Percentiles rank a stretch among this genome's conserved stretches.
Conservation (phyloP, 2,329 filamentous ascomycete genomes). For the Blumeriella jaapii region DNA sequence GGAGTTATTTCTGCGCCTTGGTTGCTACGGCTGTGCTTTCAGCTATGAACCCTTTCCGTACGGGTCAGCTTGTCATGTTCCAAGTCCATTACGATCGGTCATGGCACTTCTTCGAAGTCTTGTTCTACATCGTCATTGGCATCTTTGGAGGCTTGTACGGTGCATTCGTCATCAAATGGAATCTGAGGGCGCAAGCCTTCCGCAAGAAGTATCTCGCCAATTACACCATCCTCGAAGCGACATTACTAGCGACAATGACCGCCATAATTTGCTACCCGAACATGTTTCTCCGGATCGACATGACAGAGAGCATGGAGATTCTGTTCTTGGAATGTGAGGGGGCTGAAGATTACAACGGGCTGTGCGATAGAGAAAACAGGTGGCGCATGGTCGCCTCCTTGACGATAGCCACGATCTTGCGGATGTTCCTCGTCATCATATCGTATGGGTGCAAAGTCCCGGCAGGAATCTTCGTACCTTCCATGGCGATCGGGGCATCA, state of each 20-base stretch:
- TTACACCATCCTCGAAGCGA: conserved; percentile 79
- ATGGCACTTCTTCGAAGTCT: conserved; percentile 94
- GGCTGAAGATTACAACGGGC: conserved; percentile 73
- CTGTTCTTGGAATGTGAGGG: conserved; percentile 90
- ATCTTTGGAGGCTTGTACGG: conserved; percentile 92
- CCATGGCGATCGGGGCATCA: conserved; percentile 91
- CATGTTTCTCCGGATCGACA: conserved; percentile 88
- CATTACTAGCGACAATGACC: conserved; percentile 69
- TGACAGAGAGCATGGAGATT: conserved; percentile 99
- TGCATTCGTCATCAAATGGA: conserved; percentile 97
- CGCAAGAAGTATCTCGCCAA: conserved; percentile 81
- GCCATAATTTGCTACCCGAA: conserved; percentile 96
- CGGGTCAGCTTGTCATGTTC: conserved; percentile 98
- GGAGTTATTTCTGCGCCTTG: conserved; percentile 94
- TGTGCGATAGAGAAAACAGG: conserved; percentile 71
- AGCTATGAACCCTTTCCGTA: conserved; percentile 95
- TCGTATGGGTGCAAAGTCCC: conserved; percentile 98
- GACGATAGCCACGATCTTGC: conserved; percentile 65
- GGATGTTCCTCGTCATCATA: conserved; percentile 78
- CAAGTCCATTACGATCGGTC: conserved; percentile 89
- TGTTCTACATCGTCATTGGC: conserved; percentile 87
- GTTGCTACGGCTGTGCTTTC: conserved; percentile 88
- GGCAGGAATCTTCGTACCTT: conserved; percentile 94
- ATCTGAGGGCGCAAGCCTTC: conserved; percentile 80
- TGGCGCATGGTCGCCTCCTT: conserved; percentile 71